phyloP scores from a whole-genome alignment of 306 rosid species.

The Benincasa hispida region DNA sequence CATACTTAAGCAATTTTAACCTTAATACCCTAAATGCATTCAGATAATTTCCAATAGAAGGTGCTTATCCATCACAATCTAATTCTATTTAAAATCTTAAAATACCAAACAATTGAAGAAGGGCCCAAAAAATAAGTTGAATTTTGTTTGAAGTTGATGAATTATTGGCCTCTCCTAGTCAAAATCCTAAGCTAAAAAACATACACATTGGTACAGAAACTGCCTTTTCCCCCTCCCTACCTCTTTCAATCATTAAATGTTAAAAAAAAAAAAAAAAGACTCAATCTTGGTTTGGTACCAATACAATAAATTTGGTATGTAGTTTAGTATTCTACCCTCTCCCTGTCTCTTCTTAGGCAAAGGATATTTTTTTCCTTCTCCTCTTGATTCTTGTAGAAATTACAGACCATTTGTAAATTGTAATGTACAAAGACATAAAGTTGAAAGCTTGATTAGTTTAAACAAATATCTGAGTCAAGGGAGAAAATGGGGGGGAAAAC shows the following conservation, averaged over 20 bases:
- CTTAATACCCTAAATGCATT: background rate
- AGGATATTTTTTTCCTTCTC: background rate
- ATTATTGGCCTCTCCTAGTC: conserved; percentile 2
- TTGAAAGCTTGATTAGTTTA: conserved; percentile 6
- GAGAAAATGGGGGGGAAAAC: background rate
- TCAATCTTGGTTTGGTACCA: background rate
- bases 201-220: conserved; percentile 17
- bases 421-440: background rate
- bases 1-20: background rate
- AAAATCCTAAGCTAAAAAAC: conserved; percentile 5
- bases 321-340: background rate
- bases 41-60: background rate
- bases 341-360: background rate
- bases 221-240: background rate
- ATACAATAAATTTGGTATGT: background rate
- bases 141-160: background rate
- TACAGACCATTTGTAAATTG: background rate
- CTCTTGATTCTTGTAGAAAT: background rate
- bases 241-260: background rate
- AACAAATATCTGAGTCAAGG: background rate
- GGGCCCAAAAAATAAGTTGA: conserved; percentile 18
- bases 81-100: conserved; percentile 12
- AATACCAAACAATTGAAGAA: conserved; percentile 24
- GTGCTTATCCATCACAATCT: background rate
- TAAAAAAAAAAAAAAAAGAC: no score